Evolutionary conservation across 495 filamentous ascomycete genomes (phyloP).

Genomic region (Alectoria sarmentosa): DNA sequence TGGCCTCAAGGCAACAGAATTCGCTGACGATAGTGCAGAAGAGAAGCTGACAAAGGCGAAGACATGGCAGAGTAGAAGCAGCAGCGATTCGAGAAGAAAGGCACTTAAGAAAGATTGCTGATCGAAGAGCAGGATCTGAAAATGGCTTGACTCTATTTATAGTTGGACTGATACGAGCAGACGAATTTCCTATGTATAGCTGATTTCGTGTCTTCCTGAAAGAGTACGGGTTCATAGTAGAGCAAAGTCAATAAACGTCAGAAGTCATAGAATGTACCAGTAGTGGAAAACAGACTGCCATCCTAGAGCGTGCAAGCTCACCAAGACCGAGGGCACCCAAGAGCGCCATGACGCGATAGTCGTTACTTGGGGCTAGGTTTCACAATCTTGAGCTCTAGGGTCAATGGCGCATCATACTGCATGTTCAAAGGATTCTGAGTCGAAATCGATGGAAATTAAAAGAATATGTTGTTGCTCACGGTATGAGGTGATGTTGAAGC

Average conservation of each 20-base stretch:
- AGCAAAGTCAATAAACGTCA: background rate
- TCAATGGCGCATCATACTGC: background rate
- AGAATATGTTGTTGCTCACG: conserved; percentile 4
- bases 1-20: background rate
- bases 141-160: background rate
- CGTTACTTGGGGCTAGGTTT: background rate
- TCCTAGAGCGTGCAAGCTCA: background rate
- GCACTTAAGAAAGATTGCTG: background rate
- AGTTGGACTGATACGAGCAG: background rate
- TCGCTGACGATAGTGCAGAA: conserved; percentile 1
- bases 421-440: background rate
- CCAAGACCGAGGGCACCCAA: background rate
- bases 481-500: conserved; percentile 11
- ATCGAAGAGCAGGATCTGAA: background rate
- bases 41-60: conserved; percentile 5
- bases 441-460: conserved; percentile 9
- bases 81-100: background rate
- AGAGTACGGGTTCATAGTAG: background rate
- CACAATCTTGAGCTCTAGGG: background rate
- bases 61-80: conserved; percentile 2
- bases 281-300: background rate
- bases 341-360: background rate
- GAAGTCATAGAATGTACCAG: background rate
- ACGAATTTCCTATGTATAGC: too few relatives aligned
- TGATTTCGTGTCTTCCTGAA: background rate